These are phyloP conservation scores for Myriosclerotinia curreyana DNA, from an alignment of 2,329 filamentous ascomycete species.

Conservation along the genomic window DNA sequence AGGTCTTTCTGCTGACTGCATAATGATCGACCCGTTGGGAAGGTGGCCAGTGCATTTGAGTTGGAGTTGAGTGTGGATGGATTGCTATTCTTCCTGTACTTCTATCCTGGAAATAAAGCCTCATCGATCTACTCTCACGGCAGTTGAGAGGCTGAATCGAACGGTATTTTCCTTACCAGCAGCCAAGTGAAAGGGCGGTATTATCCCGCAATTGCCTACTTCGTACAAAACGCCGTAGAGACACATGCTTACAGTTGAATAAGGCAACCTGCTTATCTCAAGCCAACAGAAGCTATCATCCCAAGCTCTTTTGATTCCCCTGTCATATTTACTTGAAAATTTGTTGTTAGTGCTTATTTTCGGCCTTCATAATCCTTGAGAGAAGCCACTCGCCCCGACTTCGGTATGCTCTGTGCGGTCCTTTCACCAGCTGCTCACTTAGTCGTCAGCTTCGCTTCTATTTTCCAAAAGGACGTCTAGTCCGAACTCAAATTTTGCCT, in stretches of 20 bases:
- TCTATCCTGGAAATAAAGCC: slow-evolving; percentile 26
- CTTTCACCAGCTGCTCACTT: slow-evolving; percentile 23
- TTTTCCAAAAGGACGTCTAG: slow-evolving; percentile 19
- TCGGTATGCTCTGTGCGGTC: slow-evolving; percentile 19
- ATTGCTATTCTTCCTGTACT: slow-evolving; percentile 27
- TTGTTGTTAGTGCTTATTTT: slow-evolving; percentile 36
- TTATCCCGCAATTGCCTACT: slow-evolving; percentile 17
- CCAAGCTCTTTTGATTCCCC: slow-evolving; percentile 25
- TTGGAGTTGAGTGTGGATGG: slow-evolving; percentile 27
- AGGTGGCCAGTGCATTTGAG: slow-evolving; percentile 24
- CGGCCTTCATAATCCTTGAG: slow-evolving; percentile 30
- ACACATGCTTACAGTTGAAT: slow-evolving; percentile 14
- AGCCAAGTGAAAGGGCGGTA: slow-evolving; percentile 6
- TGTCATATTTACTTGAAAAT: slow-evolving; percentile 4
- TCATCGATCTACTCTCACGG: slow-evolving; percentile 27
- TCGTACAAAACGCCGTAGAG: slow-evolving; percentile 14
- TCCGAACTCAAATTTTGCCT: not conserved
- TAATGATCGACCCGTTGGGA: slow-evolving; percentile 21
- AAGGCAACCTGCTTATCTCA: slow-evolving; percentile 19
- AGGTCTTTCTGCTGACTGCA: slow-evolving; percentile 23
- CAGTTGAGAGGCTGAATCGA: slow-evolving; percentile 28
- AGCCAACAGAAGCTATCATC: slow-evolving; percentile 15
- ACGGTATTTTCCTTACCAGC: slow-evolving; percentile 16
- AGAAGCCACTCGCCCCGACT: slow-evolving; percentile 27
- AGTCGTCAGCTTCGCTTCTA: slow-evolving; percentile 31